phyloP scores from a whole-genome alignment of 805 yeast species.

The Lachancea mirantina region DNA sequence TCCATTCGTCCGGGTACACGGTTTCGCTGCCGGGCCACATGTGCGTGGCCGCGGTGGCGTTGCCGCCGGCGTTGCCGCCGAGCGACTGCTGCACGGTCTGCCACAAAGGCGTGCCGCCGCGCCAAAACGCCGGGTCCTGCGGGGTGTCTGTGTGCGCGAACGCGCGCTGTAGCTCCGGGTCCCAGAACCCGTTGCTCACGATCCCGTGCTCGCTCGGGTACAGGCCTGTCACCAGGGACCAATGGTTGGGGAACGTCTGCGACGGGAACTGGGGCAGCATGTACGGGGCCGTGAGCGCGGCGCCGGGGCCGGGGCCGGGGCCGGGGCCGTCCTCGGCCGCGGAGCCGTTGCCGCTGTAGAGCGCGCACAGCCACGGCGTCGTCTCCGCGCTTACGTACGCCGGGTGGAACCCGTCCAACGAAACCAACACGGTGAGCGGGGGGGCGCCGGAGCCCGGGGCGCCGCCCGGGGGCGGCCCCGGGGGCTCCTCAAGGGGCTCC shows the following conservation, averaged over 20 bases:
- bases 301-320: too few species aligned
- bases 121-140: slow-evolving; percentile 60
- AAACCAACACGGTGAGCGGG: slow-evolving; percentile 53
- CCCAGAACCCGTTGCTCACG: slow-evolving; percentile 43
- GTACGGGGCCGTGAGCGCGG: slow-evolving; percentile 46
- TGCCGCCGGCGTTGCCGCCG: slow-evolving; percentile 43
- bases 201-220: slow-evolving; percentile 83
- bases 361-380: slow-evolving; percentile 65
- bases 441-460: too few species aligned
- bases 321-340: too few species aligned
- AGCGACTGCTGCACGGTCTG: slow-evolving; percentile 59
- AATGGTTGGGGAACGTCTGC: slow-evolving; percentile 86
- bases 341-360: slow-evolving; percentile 47
- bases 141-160: slow-evolving; percentile 52
- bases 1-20: slow-evolving; percentile 13
- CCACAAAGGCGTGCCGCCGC: slow-evolving; percentile 87
- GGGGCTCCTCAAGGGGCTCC: too few species aligned
- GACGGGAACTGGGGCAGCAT: slow-evolving; percentile 87
- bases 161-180: slow-evolving; percentile 45
- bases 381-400: slow-evolving; percentile 58
- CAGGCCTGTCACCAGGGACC: slow-evolving; percentile 83
- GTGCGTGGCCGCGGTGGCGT: slow-evolving; percentile 42
- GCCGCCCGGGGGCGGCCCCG: too few species aligned
- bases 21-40: slow-evolving; percentile 97
- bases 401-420: slow-evolving; percentile 89